Percentiles rank a stretch among this genome's conserved stretches.
phyloP scores from a whole-genome alignment of 179 eudicot species.

The Nepenthes alata region DNA sequence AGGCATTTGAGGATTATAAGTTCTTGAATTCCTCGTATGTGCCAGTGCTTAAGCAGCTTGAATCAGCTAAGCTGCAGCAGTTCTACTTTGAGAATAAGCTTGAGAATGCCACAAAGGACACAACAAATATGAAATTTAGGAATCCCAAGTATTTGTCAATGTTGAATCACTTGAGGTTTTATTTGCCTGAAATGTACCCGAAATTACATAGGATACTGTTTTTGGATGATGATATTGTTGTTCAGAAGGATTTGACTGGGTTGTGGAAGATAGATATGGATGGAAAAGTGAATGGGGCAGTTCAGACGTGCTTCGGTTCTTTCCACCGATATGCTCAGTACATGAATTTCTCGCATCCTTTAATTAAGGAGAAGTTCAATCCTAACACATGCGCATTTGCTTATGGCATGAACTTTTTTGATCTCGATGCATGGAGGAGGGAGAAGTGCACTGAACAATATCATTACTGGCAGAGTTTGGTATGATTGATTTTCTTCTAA shows the following conservation, averaged over 20 bases:
- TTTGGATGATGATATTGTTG: slow-evolving; percentile 88
- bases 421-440: slow-evolving; percentile 81
- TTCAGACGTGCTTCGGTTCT: slow-evolving; percentile 90
- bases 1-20: slow-evolving; percentile 84
- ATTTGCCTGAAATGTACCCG: slow-evolving; percentile 88
- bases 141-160: slow-evolving; percentile 91
- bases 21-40: slow-evolving; percentile 91
- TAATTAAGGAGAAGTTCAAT: slow-evolving; percentile 74
- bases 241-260: slow-evolving; percentile 83
- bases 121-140: slow-evolving; percentile 88
- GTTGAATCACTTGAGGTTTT: slow-evolving; percentile 82
- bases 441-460: slow-evolving; percentile 72
- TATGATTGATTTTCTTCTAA: slow-evolving; percentile 12
- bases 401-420: slow-evolving; percentile 96
- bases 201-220: slow-evolving; percentile 71
- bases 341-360: slow-evolving; percentile 94
- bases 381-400: slow-evolving; percentile 98
- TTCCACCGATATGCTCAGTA: slow-evolving; percentile 90
- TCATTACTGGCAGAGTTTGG: slow-evolving; percentile 87
- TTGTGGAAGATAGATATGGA: slow-evolving; percentile 92
- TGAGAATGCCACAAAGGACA: slow-evolving; percentile 87
- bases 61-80: slow-evolving; percentile 73
- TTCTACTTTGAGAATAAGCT: slow-evolving; percentile 81
- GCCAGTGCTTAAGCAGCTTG: slow-evolving; percentile 83
- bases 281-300: slow-evolving; percentile 93